Percentiles rank a stretch among this genome's conserved stretches.
Evolutionary conservation across 2,329 filamentous ascomycete species (phyloP).

Genomic region (Cercospora sp.): DNA sequence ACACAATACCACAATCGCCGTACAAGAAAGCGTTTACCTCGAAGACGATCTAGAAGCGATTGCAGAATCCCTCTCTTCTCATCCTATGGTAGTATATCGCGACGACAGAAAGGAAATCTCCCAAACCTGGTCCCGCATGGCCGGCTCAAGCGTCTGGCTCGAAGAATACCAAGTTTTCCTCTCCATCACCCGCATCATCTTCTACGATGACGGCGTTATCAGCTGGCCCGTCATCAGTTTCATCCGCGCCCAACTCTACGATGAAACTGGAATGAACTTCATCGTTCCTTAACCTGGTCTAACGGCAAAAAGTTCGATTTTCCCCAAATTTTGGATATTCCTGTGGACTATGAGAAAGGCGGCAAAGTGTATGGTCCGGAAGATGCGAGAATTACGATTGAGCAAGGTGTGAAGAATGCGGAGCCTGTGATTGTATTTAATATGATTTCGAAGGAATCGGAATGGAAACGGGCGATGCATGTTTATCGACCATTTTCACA

Average conservation of each 20-base stretch:
- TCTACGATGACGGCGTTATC: neutral
- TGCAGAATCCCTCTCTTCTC: neutral
- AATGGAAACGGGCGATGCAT: neutral
- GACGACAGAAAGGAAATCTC: neutral
- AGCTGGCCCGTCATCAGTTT: neutral
- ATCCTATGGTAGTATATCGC: neutral
- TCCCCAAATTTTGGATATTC: neutral
- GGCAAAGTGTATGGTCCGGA: neutral
- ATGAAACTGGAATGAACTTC: neutral
- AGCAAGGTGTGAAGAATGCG: neutral
- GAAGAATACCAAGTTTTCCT: neutral
- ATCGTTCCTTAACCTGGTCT: neutral
- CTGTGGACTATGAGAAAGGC: neutral
- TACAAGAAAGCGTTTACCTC: neutral
- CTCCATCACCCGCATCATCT: neutral
- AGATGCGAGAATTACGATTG: neutral
- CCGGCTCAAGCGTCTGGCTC: neutral
- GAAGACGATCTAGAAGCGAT: neutral
- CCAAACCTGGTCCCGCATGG: neutral
- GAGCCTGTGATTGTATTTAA: neutral
- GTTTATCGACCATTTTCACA: neutral
- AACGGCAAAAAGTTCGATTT: neutral
- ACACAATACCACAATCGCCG: neutral
- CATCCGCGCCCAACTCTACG: neutral
- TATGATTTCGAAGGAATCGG: neutral